Evolutionary conservation across 2,329 filamentous ascomycete species (phyloP).

Genomic region (Graphilbum ipis-grandicollis): DNA sequence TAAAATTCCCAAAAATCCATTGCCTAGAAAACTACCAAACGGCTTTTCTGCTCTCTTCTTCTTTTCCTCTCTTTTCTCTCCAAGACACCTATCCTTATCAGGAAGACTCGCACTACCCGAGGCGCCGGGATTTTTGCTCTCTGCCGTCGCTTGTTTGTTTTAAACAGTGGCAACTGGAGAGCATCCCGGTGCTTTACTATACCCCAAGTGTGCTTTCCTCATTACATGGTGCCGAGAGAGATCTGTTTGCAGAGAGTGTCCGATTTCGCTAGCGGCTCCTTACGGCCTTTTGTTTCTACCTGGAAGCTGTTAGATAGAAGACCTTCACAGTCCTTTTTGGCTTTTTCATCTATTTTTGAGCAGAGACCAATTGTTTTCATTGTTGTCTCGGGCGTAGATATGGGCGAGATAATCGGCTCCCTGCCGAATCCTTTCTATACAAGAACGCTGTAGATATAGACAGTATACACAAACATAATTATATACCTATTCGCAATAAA

Average conservation of each 20-base stretch:
- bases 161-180: too few relatives aligned
- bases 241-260: constrained; percentile 40
- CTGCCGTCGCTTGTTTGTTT: constrained; percentile 3
- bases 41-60: constrained; percentile 11
- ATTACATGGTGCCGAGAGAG: constrained; percentile 79
- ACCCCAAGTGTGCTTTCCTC: constrained; percentile 68
- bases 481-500: too few relatives aligned
- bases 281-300: constrained; percentile 6
- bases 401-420: too few relatives aligned
- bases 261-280: constrained; percentile 99
- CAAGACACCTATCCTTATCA: constrained; percentile 86
- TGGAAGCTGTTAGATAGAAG: constrained; percentile 13
- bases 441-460: too few relatives aligned
- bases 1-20: not conserved
- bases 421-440: too few relatives aligned
- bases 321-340: constrained; percentile 7
- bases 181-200: too few relatives aligned
- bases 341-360: too few relatives aligned
- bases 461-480: too few relatives aligned
- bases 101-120: constrained; percentile 5
- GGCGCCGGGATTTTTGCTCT: not conserved
- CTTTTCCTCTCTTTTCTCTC: constrained; percentile 18
- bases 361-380: too few relatives aligned
- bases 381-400: not conserved
- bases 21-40: not conserved